Conservation (phyloP, 202 grass and related monocot species). For the Eragrostis tef region DNA sequence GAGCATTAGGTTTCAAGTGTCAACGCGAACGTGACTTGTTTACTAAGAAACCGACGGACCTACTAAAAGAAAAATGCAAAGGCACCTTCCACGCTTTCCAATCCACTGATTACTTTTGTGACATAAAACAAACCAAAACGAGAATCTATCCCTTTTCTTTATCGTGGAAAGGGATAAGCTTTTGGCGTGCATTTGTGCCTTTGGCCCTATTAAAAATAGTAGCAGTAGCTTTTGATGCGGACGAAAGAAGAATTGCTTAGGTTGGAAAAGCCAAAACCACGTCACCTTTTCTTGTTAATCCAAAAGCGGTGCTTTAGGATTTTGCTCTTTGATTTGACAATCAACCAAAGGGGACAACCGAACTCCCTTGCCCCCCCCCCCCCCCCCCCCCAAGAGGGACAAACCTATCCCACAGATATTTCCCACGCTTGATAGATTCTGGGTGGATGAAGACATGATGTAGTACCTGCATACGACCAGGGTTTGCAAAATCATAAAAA, state of each 20-base stretch:
- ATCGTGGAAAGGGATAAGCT: constrained; percentile 32
- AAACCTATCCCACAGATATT: not conserved
- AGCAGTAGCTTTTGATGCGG: constrained; percentile 25
- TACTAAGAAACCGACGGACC: constrained; percentile 43
- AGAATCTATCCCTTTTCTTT: constrained; percentile 41
- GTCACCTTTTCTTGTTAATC: constrained; percentile 24
- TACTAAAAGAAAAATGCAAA: constrained; percentile 37
- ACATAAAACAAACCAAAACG: constrained; percentile 45
- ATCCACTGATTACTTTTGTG: constrained; percentile 23
- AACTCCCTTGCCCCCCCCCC: too few species aligned
- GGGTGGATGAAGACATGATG: constrained; percentile 4
- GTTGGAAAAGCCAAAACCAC: constrained; percentile 48
- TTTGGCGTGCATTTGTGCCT: constrained; percentile 40
- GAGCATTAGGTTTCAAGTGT: constrained; percentile 21
- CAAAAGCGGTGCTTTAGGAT: constrained; percentile 28
- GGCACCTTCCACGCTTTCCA: constrained; percentile 41
- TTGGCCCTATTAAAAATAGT: constrained; percentile 9
- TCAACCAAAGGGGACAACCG: not conserved
- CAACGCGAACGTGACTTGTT: constrained; percentile 46
- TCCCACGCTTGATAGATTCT: not conserved
- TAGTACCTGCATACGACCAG: not conserved
- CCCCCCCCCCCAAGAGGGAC: too few species aligned
- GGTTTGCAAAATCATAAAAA: too few species aligned
- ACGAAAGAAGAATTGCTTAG: constrained; percentile 49
- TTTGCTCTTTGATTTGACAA: constrained; percentile 3